phyloP scores from a whole-genome alignment of 768 basidiomycete species.

The Pleurotus sapidus region DNA sequence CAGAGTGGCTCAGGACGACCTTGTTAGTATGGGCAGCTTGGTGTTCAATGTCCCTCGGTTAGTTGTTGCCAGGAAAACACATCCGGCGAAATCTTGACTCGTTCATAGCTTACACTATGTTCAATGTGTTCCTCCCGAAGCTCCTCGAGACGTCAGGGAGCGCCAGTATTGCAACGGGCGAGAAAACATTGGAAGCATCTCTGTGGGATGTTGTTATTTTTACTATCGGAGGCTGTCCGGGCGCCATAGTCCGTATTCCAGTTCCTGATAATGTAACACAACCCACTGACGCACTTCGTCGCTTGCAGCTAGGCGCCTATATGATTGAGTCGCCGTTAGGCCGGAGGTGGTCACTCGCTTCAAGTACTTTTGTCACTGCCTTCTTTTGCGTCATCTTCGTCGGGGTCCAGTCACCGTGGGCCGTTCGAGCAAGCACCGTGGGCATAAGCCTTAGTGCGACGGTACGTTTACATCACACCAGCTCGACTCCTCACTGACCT shows the following conservation, averaged over 20 bases:
- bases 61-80: conserved; percentile 16
- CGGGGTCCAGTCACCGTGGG: conserved; percentile 50
- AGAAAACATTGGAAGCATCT: conserved; percentile 55
- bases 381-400: conserved; percentile 72
- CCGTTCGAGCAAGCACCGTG: conserved; percentile 66
- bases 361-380: conserved; percentile 74
- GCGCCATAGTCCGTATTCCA: conserved; percentile 61
- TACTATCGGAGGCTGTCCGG: conserved; percentile 81
- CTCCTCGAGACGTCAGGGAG: conserved; percentile 62
- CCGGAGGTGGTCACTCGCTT: conserved; percentile 67
- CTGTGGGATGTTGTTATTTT: conserved; percentile 88
- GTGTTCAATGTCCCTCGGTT: conserved; percentile 76
- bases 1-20: conserved; percentile 77
- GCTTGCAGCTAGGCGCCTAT: conserved; percentile 73
- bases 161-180: conserved; percentile 12
- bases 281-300: background rate
- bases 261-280: background rate
- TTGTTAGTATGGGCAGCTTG: conserved; percentile 78
- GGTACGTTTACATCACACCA: conserved; percentile 27
- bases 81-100: background rate
- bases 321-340: conserved; percentile 73
- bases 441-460: conserved; percentile 79
- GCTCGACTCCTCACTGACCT: background rate
- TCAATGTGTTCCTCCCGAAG: conserved; percentile 90
- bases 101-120: conserved; percentile 77